Base-by-base conservation (phyloP, 2,329 filamentous ascomycete genomes). In the Pestalotiopsis sp. region DNA sequence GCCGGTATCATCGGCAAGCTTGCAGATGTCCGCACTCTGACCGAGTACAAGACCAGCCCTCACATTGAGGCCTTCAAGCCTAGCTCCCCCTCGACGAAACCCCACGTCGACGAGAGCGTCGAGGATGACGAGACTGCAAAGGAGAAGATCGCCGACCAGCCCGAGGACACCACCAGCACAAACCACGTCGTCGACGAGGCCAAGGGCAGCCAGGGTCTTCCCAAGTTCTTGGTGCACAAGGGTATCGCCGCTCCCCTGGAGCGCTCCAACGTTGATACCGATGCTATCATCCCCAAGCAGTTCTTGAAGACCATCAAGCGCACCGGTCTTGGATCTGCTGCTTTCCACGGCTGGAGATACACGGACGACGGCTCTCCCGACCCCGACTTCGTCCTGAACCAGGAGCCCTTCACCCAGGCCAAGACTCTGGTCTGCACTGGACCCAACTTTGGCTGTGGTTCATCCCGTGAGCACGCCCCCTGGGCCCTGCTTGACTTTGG, bases 281-380 rank as follows among this genome's bases (percentile, higher is more conserved):
- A 99, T 77, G 95, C 95, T 78, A 98, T 98, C 82, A 99, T 99
- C 74, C 96, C 96, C 72, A 99, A 99, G 83, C 96, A 99, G 80
- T 99, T 98, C 85, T 89, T 99, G 72, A 99, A 98, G 86, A 99
- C 96, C 56, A 98, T 98, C 83, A 98, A 98, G 88, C 93, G 96
- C 69, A 97, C 95, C 1, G 96, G 96, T 72, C 92, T 99, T 11
- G 95, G 95, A 69, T 88, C 85, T 27, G 95, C 95, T 52, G 89
- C 97, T 66, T 99, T 99, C 87, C 89, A 95, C 80, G 91, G 89
- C 72, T 91, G 94, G 82, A 91, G 96, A 67, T 97, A 90, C 83
- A 89, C 92, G 73, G 81, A 89, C 11, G 91, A 93, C 74, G 92
- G 92, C 71, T 85, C 86, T 23, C 92, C 95, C 77, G 94, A 95